Conservation (phyloP, 2,329 filamentous ascomycete genomes). For the Trichophaea hybrida region DNA sequence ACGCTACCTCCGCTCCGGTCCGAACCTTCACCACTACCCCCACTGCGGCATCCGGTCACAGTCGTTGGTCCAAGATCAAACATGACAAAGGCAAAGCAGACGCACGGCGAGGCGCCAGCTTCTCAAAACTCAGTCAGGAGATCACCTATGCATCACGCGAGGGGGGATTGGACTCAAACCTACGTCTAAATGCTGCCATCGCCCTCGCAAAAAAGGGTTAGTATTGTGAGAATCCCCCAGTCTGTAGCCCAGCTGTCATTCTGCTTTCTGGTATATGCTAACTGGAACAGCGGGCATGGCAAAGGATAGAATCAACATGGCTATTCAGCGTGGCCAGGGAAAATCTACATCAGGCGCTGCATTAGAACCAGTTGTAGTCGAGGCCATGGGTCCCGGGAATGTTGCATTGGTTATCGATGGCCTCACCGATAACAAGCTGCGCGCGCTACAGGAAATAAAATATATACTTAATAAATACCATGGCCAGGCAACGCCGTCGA, state of each 20-base stretch:
- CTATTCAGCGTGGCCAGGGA: conserved; percentile 79
- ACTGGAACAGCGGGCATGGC: conserved; percentile 53
- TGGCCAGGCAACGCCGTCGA: conserved; percentile 56
- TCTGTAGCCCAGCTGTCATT: not conserved
- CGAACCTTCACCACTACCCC: conserved; percentile 16
- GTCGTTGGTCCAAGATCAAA: conserved; percentile 89
- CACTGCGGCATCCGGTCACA: conserved; percentile 46
- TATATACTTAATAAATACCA: conserved; percentile 57
- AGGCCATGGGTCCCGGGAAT: conserved; percentile 62
- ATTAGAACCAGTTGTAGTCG: conserved; percentile 64
- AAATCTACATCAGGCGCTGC: conserved; percentile 57
- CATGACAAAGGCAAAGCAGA: conserved; percentile 88
- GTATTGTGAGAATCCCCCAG: conserved; percentile 23
- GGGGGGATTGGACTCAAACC: conserved; percentile 55
- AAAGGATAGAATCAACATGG: conserved; percentile 68
- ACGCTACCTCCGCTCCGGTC: not conserved
- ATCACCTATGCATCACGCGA: conserved; percentile 63
- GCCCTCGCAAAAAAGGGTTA: conserved; percentile 61
- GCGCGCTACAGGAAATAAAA: conserved; percentile 35
- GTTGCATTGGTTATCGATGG: conserved; percentile 54
- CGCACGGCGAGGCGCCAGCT: conserved; percentile 57
- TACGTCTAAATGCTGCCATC: conserved; percentile 59
- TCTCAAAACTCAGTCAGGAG: conserved; percentile 53
- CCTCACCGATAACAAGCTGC: conserved; percentile 26
- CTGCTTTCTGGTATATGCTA: not conserved